Percentiles rank a stretch among this genome's conserved stretches.
Conservation (phyloP, 768 basidiomycete species). For the Chlorophyllum brunneum region DNA sequence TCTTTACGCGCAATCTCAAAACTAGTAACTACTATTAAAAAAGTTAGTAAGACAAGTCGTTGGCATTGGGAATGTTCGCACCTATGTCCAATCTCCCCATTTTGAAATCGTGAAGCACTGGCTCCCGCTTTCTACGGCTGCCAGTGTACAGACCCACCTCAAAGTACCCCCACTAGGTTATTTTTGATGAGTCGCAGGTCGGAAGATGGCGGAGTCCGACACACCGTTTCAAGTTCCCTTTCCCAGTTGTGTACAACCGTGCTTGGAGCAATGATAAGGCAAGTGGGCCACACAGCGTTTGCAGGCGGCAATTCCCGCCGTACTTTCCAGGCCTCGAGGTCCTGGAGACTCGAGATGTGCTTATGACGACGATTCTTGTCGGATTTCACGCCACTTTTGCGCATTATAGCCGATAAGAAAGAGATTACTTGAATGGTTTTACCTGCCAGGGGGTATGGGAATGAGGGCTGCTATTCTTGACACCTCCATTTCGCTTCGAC, state of each 20-base stretch:
- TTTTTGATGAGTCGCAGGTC: neutral
- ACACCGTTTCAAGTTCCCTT: conserved; percentile 78
- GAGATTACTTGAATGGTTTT: conserved; percentile 95
- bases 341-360: conserved; percentile 65
- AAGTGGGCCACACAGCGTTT: conserved; percentile 78
- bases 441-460: conserved; percentile 34
- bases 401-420: conserved; percentile 90
- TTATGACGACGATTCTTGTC: conserved; percentile 67
- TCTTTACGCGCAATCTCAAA: conserved; percentile 73
- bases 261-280: conserved; percentile 82
- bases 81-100: conserved; percentile 83
- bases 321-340: conserved; percentile 49
- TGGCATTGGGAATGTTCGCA: conserved; percentile 31
- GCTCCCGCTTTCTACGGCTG: conserved; percentile 43
- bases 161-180: conserved; percentile 86
- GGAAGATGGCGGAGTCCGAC: conserved; percentile 8
- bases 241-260: conserved; percentile 88
- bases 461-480: conserved; percentile 8
- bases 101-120: conserved; percentile 66
- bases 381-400: conserved; percentile 59
- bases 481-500: conserved; percentile 3
- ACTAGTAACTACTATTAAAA: conserved; percentile 66
- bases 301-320: conserved; percentile 56
- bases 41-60: conserved; percentile 4
- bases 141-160: conserved; percentile 76